Percentiles rank a stretch among this genome's conserved stretches.
Evolutionary conservation across 108 stramenopile genomes (phyloP).

Genomic region (Fistulifera solaris): DNA sequence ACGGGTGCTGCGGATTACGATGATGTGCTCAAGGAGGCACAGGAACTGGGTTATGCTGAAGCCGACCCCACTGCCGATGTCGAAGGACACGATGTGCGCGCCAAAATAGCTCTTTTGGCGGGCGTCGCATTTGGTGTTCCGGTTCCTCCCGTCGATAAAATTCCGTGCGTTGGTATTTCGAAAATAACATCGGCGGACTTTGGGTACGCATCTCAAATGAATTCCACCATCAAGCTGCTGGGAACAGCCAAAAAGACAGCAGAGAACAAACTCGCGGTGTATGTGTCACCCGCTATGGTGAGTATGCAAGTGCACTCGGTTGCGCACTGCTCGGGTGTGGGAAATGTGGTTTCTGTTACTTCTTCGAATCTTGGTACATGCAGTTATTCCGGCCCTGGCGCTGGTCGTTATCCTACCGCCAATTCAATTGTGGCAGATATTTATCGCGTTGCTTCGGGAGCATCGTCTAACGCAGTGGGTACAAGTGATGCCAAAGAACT

Average conservation of each 20-base stretch:
- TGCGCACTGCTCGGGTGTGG: slow-evolving; percentile 53
- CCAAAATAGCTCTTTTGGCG: slow-evolving; percentile 84
- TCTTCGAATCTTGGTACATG: slow-evolving; percentile 66
- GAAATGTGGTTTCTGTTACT: slow-evolving; percentile 68
- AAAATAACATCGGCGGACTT: slow-evolving; percentile 64
- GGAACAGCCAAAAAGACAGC: slow-evolving; percentile 61
- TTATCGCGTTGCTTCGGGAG: slow-evolving; percentile 54
- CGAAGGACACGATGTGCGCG: slow-evolving; percentile 86
- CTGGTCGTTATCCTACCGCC: slow-evolving; percentile 91
- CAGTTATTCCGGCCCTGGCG: slow-evolving; percentile 77
- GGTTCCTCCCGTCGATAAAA: slow-evolving; percentile 33
- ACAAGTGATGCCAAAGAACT: neutral
- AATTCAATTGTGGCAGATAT: slow-evolving; percentile 91
- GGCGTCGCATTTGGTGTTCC: slow-evolving; percentile 83
- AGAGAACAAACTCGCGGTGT: slow-evolving; percentile 36
- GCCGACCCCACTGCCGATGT: slow-evolving; percentile 81
- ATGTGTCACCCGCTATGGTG: slow-evolving; percentile 77
- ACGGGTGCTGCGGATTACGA: slow-evolving; percentile 48
- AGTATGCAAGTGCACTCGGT: slow-evolving; percentile 45
- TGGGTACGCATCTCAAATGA: slow-evolving; percentile 73
- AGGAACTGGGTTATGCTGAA: slow-evolving; percentile 73
- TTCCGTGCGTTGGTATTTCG: slow-evolving; percentile 79
- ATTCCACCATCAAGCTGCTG: slow-evolving; percentile 87
- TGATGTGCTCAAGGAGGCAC: slow-evolving; percentile 60
- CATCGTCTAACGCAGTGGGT: neutral